Base-by-base conservation (phyloP, 2,329 filamentous ascomycete species). In the Sphaceloma murrayae region DNA sequence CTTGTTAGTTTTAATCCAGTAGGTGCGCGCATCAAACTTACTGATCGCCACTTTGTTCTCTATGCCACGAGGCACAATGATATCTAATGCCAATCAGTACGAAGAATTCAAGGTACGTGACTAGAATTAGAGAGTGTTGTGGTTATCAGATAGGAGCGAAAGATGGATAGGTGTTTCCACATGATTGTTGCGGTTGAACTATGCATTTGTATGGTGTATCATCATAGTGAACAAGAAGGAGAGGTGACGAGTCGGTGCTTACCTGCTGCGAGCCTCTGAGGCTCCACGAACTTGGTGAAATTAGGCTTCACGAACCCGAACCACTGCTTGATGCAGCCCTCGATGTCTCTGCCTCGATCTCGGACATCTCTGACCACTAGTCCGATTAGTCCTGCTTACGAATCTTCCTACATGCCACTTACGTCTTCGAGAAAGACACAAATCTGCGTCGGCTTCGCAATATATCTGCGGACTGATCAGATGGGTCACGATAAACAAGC, bases 241-340 rank as follows among this genome's bases (percentile, higher is more conserved):
- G 45, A 21, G 19, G 5, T 1, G 6, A n/a, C 16, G 21, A 60
- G n/a, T n/a, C n/a, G n/a, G n/a, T n/a, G n/a, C 68, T 55, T 65
- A 82, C 80, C 80, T 54, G 87, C 87, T 36, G 89, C 80, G 53
- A 87, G 82, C 45, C 87, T 75, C 62, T 98, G 91, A 24, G 91
- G 91, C 51, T 94, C 82, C 46, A 98, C 91, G 58, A 77, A 96
- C 72, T 82, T 85, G 62, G 89, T 83, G 56, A 93, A 96, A 58
- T 96, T 96, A 2, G 91, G 91, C 64, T 98, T 98, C 32, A 98
- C 91, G 59, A 84, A 98, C 8, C 68, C 69, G 61, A 96, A 95
- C 91, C 91, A 98, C 62, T 98, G 91, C 64, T 96, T 96, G 62
- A 98, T 88, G 57, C 88, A 89, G 30, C 91, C 91, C 59, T 95